These are phyloP conservation scores for Magnolia sinica DNA, from an alignment of 164 flowering plant species.

Conservation along the genomic window DNA sequence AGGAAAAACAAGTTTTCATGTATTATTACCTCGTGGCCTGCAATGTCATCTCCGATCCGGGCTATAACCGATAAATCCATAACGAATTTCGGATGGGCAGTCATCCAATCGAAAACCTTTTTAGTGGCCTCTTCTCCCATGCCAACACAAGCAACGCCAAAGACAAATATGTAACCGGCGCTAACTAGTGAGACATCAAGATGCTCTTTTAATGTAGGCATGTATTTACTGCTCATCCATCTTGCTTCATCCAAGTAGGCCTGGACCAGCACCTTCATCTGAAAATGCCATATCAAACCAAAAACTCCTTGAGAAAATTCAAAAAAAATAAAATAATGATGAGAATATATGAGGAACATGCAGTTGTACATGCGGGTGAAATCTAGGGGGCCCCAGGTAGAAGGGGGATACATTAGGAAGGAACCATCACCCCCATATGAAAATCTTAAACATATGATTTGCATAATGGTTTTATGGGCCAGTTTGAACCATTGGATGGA, in stretches of 20 bases:
- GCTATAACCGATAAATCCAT: neutral
- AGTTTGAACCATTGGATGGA: too few relatives aligned
- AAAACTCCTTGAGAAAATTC: too few relatives aligned
- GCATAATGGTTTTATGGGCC: too few relatives aligned
- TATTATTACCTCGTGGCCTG: neutral
- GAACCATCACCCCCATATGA: too few relatives aligned
- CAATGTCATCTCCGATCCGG: neutral
- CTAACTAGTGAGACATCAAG: constrained; percentile 2
- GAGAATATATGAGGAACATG: too few relatives aligned
- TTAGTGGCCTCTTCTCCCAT: neutral
- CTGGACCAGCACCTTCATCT: neutral
- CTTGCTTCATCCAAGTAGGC: constrained; percentile 28
- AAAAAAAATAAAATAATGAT: too few relatives aligned
- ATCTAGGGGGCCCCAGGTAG: too few relatives aligned
- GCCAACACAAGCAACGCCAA: neutral
- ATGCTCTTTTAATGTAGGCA: constrained; percentile 32
- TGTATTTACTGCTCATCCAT: constrained; percentile 21
- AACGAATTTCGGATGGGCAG: neutral
- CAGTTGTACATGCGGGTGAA: too few relatives aligned
- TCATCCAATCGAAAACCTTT: neutral
- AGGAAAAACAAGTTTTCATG: neutral
- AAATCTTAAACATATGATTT: too few relatives aligned
- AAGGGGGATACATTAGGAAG: too few relatives aligned
- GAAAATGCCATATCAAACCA: too few relatives aligned
- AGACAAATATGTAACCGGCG: neutral